Base-by-base conservation (phyloP, 208 protist genomes). In the Polymyxa betae region DNA sequence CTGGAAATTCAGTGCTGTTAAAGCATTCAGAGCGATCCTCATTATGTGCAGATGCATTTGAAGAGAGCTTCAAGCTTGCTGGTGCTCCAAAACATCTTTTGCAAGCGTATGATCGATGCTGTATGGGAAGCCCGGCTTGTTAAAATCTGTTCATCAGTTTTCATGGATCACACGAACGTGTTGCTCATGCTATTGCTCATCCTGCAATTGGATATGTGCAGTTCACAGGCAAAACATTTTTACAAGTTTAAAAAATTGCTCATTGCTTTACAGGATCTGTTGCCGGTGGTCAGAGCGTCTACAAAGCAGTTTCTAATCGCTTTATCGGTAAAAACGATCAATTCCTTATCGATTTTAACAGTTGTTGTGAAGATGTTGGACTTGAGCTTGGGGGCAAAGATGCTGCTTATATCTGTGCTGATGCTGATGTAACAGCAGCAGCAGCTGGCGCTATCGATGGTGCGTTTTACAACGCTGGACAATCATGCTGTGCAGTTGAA, bases 351-450 rank as follows among this genome's bases (percentile, higher is more conserved):
- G 24, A 60, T 24, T n/a, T n/a, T 60, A 60, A 60, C 49, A 60
- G 5, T 60, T 5, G 24, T 60, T 60, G 49, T 60, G 24, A 60
- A 60, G 54, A 89, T 45, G 32, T 89, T 64, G 82, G 64, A 0
- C 82, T 93, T 24, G 91, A 93, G 45, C 45, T 91, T 0, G 91
- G 91, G 38, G 91, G 91, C 0, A 93, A 93, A 88, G 89, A 90
- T 90, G 60, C 91, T 10, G 72, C 77, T 0, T 52, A 91, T 43
- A 38, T 92, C 29, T 90, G 82, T 45, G 90, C 20, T 38, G 90
- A 91, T 82, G 82, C 78, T 38, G 91, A 92, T 77, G 38, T 92
- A 44, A 52, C 64, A 52, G 32, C 12, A 16, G 88, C 90, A 16
- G 91, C 60, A 0, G 0, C 40, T 20, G 66, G 82, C 52, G 88